Evolutionary conservation across 768 basidiomycete species (phyloP).

Genomic region (Tylopilus plumbeoviolaceoides): DNA sequence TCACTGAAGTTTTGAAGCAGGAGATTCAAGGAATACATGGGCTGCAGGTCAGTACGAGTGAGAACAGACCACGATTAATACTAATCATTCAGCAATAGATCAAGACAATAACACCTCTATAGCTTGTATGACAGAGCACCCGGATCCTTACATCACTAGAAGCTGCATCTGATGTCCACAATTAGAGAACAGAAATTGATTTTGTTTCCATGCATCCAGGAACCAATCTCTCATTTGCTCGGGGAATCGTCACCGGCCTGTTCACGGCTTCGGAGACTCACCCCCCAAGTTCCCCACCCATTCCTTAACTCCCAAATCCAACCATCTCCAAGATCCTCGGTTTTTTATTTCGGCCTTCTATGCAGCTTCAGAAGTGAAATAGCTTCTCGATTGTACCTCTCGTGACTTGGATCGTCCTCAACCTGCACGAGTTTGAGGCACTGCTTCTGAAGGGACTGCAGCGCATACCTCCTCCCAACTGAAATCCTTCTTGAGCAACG

Average conservation of each 20-base stretch:
- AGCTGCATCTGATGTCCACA: constrained; percentile 6
- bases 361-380: constrained; percentile 54
- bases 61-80: not conserved
- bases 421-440: constrained; percentile 38
- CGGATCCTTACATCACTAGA: not conserved
- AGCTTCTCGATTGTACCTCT: constrained; percentile 57
- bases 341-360: constrained; percentile 12
- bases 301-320: not conserved
- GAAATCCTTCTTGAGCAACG: constrained; percentile 73
- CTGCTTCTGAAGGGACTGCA: not conserved
- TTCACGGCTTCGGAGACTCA: not conserved
- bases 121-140: constrained; percentile 2
- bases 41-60: constrained; percentile 64
- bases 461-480: constrained; percentile 58
- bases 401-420: constrained; percentile 56
- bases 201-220: not conserved
- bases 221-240: not conserved
- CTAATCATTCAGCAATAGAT: constrained; percentile 31
- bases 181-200: too few relatives aligned
- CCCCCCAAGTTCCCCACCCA: not conserved
- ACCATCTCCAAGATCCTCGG: not conserved
- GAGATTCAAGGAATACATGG: constrained; percentile 94
- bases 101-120: constrained; percentile 37
- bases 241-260: not conserved
- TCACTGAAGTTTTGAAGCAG: constrained; percentile 79